Conservation (phyloP, 108 stramenopile species). For the Pelagomonas calceolata region DNA sequence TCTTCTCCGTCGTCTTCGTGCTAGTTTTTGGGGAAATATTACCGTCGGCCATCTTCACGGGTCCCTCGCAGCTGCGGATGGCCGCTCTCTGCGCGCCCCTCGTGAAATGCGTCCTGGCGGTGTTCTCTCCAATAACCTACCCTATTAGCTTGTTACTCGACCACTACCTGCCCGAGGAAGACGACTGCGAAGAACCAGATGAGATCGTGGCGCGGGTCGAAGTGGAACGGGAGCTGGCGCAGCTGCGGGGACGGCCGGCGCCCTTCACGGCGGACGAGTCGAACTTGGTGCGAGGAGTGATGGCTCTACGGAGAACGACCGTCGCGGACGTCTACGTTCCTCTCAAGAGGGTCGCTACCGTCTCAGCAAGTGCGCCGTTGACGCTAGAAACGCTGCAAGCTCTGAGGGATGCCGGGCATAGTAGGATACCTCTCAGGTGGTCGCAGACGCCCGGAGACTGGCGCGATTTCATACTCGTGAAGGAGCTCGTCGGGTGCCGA, state of each 20-base stretch:
- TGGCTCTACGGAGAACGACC: not conserved
- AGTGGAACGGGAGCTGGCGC: conserved; percentile 2
- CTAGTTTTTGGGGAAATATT: conserved; percentile 55
- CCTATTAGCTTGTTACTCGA: conserved; percentile 79
- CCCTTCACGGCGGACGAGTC: not conserved
- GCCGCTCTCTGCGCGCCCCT: conserved; percentile 62
- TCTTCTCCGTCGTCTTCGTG: conserved; percentile 79
- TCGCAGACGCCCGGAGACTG: too few species aligned
- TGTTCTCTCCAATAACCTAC: conserved; percentile 65
- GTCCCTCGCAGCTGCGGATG: conserved; percentile 71
- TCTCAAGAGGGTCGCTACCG: not conserved
- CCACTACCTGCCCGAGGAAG: conserved; percentile 49
- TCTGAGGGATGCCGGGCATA: too few species aligned
- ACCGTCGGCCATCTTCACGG: conserved; percentile 78
- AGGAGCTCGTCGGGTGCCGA: too few species aligned
- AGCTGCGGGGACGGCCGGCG: not conserved
- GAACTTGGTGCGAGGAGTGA: not conserved
- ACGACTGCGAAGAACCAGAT: conserved; percentile 16
- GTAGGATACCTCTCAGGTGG: too few species aligned
- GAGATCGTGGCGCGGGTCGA: conserved; percentile 14
- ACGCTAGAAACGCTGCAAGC: not conserved
- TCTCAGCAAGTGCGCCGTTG: not conserved
- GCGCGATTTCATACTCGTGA: too few species aligned
- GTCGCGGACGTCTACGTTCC: not conserved
- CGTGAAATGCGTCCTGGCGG: conserved; percentile 57